phyloP scores from a whole-genome alignment of 148 eudicot genomes.

The Chenopodium formosanum region DNA sequence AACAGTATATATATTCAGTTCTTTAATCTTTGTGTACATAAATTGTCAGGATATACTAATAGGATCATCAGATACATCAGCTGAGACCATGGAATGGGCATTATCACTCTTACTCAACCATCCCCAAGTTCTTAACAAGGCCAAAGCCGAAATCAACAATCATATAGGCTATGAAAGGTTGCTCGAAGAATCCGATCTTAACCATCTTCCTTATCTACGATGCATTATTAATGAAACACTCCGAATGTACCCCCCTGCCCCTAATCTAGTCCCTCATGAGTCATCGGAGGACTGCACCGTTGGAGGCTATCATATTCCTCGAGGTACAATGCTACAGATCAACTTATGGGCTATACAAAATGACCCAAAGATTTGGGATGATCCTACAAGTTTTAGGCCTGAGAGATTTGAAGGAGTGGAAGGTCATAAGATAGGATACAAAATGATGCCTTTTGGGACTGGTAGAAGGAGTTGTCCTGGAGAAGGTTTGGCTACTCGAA shows the following conservation, averaged over 20 bases:
- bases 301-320: conserved; percentile 9
- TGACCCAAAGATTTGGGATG: conserved; percentile 37
- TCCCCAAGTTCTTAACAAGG: conserved; percentile 19
- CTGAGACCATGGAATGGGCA: conserved; percentile 33
- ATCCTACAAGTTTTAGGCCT: conserved; percentile 32
- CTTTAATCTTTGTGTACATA: neutral
- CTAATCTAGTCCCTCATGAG: conserved; percentile 27
- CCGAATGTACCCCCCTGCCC: conserved; percentile 27
- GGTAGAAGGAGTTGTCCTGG: conserved; percentile 48
- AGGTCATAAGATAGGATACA: conserved; percentile 26
- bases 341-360: conserved; percentile 35
- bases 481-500: conserved; percentile 19
- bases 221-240: conserved; percentile 27
- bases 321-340: conserved; percentile 27
- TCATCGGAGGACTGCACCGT: conserved; percentile 19
- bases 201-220: conserved; percentile 22
- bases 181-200: conserved; percentile 22
- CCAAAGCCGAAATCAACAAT: conserved; percentile 24
- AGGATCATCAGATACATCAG: conserved; percentile 28
- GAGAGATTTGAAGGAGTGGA: conserved; percentile 37
- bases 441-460: conserved; percentile 37
- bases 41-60: conserved; percentile 19
- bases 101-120: conserved; percentile 33
- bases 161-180: conserved; percentile 11
- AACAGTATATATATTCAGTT: too few relatives aligned